Conservation (phyloP, 129 eudicot genomes). For the Flaveria robusta region DNA sequence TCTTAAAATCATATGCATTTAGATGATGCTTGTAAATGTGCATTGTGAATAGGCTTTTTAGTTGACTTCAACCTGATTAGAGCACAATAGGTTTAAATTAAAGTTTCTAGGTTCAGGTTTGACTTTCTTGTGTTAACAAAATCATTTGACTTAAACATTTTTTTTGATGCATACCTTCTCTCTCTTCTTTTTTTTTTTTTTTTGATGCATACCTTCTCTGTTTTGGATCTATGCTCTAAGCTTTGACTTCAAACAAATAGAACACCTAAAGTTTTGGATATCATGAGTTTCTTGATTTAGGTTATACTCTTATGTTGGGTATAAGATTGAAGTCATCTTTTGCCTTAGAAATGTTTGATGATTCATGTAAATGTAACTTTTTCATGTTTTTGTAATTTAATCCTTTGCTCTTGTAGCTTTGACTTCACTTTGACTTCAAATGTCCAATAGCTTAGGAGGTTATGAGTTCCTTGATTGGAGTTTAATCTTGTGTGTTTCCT, state of each 20-base stretch:
- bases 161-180: not conserved
- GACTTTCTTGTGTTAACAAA: constrained; percentile 6
- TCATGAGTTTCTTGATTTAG: constrained; percentile 12
- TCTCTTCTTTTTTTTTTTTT: too few species aligned
- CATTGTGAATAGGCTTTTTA: not conserved
- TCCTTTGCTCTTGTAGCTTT: constrained; percentile 6
- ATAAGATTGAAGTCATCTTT: constrained; percentile 8
- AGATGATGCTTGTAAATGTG: constrained; percentile 8
- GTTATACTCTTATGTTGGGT: not conserved
- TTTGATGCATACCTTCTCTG: not conserved
- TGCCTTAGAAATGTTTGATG: constrained; percentile 12
- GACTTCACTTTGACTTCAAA: not conserved
- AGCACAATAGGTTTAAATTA: not conserved
- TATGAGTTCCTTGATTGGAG: constrained; percentile 13
- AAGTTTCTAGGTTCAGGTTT: not conserved
- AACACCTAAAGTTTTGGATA: not conserved
- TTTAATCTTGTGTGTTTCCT: not conserved
- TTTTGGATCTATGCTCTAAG: not conserved
- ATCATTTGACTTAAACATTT: not conserved
- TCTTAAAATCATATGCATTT: not conserved
- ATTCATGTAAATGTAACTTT: not conserved
- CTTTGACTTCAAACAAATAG: not conserved
- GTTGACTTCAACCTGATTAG: not conserved
- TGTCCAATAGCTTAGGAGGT: not conserved
- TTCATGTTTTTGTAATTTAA: constrained; percentile 5